Evolutionary conservation across 1,284 basidiomycete species (phyloP).

Genomic region (Fistulinella cinereoalba): DNA sequence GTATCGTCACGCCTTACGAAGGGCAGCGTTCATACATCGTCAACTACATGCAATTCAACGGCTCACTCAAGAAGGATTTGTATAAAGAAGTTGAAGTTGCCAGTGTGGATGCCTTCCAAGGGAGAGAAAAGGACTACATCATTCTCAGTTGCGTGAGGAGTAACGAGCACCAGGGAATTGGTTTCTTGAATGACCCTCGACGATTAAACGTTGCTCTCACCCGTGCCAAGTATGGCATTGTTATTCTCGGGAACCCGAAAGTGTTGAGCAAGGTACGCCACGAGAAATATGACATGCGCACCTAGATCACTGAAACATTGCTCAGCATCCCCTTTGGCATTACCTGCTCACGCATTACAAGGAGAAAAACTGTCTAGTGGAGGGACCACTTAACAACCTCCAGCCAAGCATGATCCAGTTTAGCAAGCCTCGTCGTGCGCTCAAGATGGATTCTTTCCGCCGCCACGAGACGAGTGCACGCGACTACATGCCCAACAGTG

Average conservation of each 20-base stretch:
- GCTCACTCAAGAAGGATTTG: slow-evolving; percentile 95
- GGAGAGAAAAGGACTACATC: slow-evolving; percentile 99
- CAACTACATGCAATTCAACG: slow-evolving; percentile 99
- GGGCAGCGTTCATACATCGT: slow-evolving; percentile 99
- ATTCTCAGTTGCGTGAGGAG: slow-evolving; percentile 98
- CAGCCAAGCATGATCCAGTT: slow-evolving; percentile 99
- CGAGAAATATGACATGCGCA: slow-evolving; percentile 2
- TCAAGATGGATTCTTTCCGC: slow-evolving; percentile 88
- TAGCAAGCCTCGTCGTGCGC: slow-evolving; percentile 86
- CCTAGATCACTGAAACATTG: slow-evolving; percentile 16
- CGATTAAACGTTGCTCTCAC: slow-evolving; percentile 97
- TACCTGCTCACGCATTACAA: slow-evolving; percentile 98
- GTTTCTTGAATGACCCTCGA: slow-evolving; percentile 97
- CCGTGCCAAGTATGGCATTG: slow-evolving; percentile 95
- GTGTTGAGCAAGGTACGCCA: slow-evolving; percentile 91
- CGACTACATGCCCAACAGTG: slow-evolving; percentile 50
- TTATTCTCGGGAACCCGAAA: slow-evolving; percentile 98
- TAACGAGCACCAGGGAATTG: slow-evolving; percentile 99
- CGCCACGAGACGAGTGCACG: slow-evolving; percentile 85
- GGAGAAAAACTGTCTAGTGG: slow-evolving; percentile 91
- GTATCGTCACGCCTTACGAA: slow-evolving; percentile 98
- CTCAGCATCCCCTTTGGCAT: slow-evolving; percentile 95
- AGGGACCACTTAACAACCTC: slow-evolving; percentile 94
- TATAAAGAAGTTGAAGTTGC: slow-evolving; percentile 99
- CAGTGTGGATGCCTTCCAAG: slow-evolving; percentile 98